Conservation (phyloP, 106 monocot genomes). For the Iris macrosiphon region DNA sequence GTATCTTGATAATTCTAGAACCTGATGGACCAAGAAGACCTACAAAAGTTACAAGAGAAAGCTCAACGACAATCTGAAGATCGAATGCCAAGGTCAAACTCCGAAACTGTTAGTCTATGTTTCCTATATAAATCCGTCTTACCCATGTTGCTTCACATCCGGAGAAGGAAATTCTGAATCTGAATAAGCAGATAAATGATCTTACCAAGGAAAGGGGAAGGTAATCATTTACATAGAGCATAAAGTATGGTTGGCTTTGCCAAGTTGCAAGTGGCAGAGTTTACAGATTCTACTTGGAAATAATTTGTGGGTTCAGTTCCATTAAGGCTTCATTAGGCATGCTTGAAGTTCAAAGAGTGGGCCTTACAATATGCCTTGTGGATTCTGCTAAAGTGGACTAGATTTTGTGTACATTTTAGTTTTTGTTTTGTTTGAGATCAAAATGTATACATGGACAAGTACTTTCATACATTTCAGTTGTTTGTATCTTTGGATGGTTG, state of each 20-base stretch:
- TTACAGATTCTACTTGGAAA: no score
- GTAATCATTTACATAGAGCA: constrained; percentile 14
- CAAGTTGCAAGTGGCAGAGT: no score
- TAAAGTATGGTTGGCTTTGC: not conserved
- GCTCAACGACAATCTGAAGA: constrained; percentile 32
- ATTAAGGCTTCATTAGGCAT: no score
- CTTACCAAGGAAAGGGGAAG: constrained; percentile 53
- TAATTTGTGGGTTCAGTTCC: no score
- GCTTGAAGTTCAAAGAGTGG: no score
- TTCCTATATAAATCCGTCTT: not conserved
- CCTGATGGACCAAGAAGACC: constrained; percentile 27
- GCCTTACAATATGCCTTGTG: no score
- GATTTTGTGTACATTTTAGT: no score
- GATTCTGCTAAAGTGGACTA: no score
- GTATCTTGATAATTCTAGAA: constrained; percentile 14
- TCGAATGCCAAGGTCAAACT: constrained; percentile 36
- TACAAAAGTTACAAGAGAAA: constrained; percentile 34
- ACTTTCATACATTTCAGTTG: no score
- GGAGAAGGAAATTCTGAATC: constrained; percentile 48
- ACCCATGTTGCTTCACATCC: constrained; percentile 2
- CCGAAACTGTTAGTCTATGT: not conserved
- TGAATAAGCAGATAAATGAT: constrained; percentile 28
- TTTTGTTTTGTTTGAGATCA: no score
- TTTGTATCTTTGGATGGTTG: no score
- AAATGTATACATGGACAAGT: no score